Evolutionary conservation across 2,329 filamentous ascomycete species (phyloP), one percentile per base, ranked within the genome.

Genomic region (Ilyonectria sp.): DNA sequence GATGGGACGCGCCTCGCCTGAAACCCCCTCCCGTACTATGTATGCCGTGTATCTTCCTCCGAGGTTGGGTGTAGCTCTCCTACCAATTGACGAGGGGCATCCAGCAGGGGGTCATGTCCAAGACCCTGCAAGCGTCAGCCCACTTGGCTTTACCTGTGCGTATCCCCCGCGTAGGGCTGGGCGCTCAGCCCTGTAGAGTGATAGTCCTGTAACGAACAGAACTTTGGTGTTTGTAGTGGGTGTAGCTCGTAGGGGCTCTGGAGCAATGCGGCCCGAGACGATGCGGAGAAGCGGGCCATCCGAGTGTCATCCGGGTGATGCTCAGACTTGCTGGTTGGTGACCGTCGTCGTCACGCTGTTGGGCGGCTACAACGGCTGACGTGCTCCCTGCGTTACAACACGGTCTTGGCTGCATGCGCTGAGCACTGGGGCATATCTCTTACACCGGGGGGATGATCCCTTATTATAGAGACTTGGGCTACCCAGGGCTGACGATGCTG

Each of bases 101-200:
- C 13, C n/a, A 26, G 21, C 23, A 29, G 46, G 35, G 50, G 43
- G 43, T 29, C 21, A 21, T n/a, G 40, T 26, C 43, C 6, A 35
- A 21, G 33, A 29, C 31, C 53, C 53, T 56, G 43, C 52, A 56
- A 57, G 60, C 53, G 53, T 63, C 60, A 63, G 37, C 33, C 54
- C 60, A 53, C 33, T 26, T 26, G 26, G 26, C 26, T 26, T 26
- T 26, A 26, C 21, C 40, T 57, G 13, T 11, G 21, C 40, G 13
- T 46, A 26, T 50, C 43, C 44, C 35, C 35, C 23, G 8, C 33
- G 21, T 47, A 46, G 50, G 50, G 49, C 59, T 47, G 23, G 50
- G 35, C 17, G 19, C 11, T 29, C 46, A 40, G 31, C 57, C 46
- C 19, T 43, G 35, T 60, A n/a, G 37, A n/a, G 15, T n/a, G 40